phyloP scores from a whole-genome alignment of 352 stramenopile species.

The Pythium volutum region DNA sequence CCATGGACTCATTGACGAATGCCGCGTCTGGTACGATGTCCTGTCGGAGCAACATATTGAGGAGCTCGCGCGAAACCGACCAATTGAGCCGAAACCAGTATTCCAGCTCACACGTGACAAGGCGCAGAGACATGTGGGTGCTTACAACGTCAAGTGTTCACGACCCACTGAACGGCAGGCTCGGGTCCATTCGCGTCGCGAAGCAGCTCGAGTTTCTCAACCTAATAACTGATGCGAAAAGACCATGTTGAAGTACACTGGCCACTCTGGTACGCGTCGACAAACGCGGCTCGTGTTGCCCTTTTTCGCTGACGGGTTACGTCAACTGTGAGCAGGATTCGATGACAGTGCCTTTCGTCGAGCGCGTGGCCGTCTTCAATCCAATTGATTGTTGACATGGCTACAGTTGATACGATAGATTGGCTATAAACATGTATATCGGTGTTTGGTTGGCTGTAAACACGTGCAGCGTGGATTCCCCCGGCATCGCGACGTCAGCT shows the following conservation, averaged over 20 bases:
- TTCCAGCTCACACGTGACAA: conserved; percentile 6
- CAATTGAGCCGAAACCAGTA: not conserved
- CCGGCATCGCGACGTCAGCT: conserved; percentile 18
- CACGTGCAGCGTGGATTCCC: too few species aligned
- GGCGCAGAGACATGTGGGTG: not conserved
- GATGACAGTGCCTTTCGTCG: not conserved
- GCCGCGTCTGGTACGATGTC: conserved; percentile 9
- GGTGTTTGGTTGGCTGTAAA: not conserved
- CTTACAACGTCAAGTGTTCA: conserved; percentile 1
- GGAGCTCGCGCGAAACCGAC: not conserved
- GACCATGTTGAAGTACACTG: not conserved
- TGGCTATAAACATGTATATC: not conserved
- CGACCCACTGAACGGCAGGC: conserved; percentile 1
- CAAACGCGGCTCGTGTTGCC: not conserved
- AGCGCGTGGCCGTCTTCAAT: not conserved
- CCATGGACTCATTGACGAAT: conserved; percentile 13
- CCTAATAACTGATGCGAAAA: not conserved
- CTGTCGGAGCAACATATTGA: conserved; percentile 1
- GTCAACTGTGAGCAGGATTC: not conserved
- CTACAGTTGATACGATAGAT: too few species aligned
- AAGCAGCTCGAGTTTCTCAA: not conserved
- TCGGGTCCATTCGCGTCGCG: not conserved
- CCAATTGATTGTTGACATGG: not conserved
- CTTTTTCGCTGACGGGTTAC: not conserved
- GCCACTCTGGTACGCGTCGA: not conserved